These are phyloP conservation scores for Aeschynomene evenia DNA, from an alignment of 306 rosid genomes.

Conservation along the genomic window DNA sequence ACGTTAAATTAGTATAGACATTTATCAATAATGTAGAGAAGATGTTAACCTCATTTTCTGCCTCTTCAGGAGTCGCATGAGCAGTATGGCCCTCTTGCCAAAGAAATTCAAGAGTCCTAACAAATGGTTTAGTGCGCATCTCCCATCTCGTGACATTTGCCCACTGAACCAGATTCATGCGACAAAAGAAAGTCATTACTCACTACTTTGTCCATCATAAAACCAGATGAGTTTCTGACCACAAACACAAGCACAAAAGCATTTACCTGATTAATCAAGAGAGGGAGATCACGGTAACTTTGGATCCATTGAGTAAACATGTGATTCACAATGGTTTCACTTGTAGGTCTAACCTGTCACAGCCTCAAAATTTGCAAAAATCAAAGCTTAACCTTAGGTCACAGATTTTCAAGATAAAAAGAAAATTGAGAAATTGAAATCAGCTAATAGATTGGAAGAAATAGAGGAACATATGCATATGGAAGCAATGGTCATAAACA, in stretches of 20 bases:
- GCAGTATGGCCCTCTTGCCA: conserved; percentile 99
- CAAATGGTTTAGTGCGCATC: conserved; percentile 95
- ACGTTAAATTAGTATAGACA: neutral
- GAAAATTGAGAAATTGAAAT: conserved; percentile 21
- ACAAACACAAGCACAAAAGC: conserved; percentile 13
- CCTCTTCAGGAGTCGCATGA: conserved; percentile 86
- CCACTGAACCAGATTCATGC: conserved; percentile 63
- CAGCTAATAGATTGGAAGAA: neutral
- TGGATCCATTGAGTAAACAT: conserved; percentile 98
- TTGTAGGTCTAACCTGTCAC: conserved; percentile 93
- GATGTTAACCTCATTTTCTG: conserved; percentile 80
- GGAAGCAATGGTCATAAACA: neutral
- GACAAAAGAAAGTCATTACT: neutral
- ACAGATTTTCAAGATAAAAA: conserved; percentile 32
- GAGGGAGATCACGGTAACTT: conserved; percentile 96
- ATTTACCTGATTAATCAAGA: conserved; percentile 81
- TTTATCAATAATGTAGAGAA: conserved; percentile 6
- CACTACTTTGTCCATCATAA: neutral
- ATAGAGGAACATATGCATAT: neutral
- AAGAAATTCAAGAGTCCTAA: conserved; percentile 94
- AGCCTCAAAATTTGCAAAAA: conserved; percentile 84
- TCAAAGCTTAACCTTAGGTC: conserved; percentile 80
- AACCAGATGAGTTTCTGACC: neutral
- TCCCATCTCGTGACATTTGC: conserved; percentile 99
- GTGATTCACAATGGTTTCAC: conserved; percentile 96